Evolutionary conservation across 768 basidiomycete species (phyloP).

Genomic region (Lactifluus echinatus): DNA sequence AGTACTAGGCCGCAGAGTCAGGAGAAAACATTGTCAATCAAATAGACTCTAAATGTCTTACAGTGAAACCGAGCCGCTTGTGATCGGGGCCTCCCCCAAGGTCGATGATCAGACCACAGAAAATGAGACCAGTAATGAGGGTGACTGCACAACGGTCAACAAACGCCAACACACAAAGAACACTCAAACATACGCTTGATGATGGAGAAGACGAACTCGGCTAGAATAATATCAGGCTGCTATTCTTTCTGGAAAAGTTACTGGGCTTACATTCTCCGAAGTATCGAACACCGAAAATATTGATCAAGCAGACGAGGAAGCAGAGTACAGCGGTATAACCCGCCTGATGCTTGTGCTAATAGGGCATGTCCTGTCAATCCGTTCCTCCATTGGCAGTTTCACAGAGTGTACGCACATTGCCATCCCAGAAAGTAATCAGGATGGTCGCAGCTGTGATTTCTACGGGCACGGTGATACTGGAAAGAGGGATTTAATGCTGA

Average conservation of each 20-base stretch:
- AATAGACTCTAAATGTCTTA: slow-evolving; percentile 25
- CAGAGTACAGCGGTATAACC: slow-evolving; percentile 54
- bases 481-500: neutral
- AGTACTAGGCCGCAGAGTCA: slow-evolving; percentile 35
- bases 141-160: slow-evolving; percentile 32
- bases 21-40: neutral
- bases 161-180: slow-evolving; percentile 6
- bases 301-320: slow-evolving; percentile 49
- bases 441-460: slow-evolving; percentile 68
- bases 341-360: slow-evolving; percentile 39
- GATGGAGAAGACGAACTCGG: slow-evolving; percentile 58
- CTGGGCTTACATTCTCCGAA: slow-evolving; percentile 46
- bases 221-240: slow-evolving; percentile 21
- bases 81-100: slow-evolving; percentile 68
- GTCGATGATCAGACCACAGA: slow-evolving; percentile 61
- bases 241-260: neutral
- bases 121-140: slow-evolving; percentile 53
- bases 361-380: neutral
- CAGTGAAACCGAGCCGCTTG: slow-evolving; percentile 60
- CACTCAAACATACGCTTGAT: slow-evolving; percentile 44
- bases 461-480: slow-evolving; percentile 52
- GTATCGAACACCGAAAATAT: slow-evolving; percentile 62
- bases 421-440: slow-evolving; percentile 66
- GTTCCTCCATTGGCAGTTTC: neutral
- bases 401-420: slow-evolving; percentile 33